Evolutionary conservation across 352 stramenopile species (phyloP), one percentile per base, ranked within the genome.

Genomic region (Globisporangium heterothallicum): DNA sequence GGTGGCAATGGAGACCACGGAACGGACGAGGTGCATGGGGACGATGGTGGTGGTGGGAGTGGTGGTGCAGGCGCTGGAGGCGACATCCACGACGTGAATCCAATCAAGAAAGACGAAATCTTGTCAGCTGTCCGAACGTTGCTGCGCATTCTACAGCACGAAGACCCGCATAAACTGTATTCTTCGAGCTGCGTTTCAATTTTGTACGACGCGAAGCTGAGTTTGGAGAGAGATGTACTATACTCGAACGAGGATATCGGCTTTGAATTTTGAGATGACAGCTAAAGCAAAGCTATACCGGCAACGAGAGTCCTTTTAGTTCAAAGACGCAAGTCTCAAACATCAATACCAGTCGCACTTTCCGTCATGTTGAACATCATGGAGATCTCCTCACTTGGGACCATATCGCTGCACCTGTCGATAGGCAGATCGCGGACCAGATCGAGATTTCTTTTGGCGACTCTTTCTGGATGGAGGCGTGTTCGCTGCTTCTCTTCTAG

Each of bases 181-280:
- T 68, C 74, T 42, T 76, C 62, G 29, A 82, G 58, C 49, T 92
- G 83, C 48, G 53, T 84, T 41, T 86, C 80, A 50, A 78, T 92
- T 50, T 57, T 94, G 49, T 89, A 87, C 59, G 81, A 91, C 62
- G 77, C 79, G 45, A 94, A 94, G 61, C 70, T 94, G 42, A 71
- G 77, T 27, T 70, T 94, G 14, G 84, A 92, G 62, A 68, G 77
- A 21, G 81, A 92, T 61, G 74, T 91, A 56, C 59, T 88, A 51
- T 84, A 91, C 55, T 86, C 80, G 45, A 82, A 84, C 58, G 78
- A 86, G 42, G 80, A 88, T 58, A 76, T 91, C 16, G 64, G 72
- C 34, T 94, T 94, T 51, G 83, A 94, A 36, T 36, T 36, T 36
- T 36, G 30, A 36, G 30, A 36, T 13, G 30, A 36, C n/a, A n/a